These are phyloP conservation scores for Plicaturopsis crispa DNA, from an alignment of 768 basidiomycete genomes.

Conservation along the genomic window DNA sequence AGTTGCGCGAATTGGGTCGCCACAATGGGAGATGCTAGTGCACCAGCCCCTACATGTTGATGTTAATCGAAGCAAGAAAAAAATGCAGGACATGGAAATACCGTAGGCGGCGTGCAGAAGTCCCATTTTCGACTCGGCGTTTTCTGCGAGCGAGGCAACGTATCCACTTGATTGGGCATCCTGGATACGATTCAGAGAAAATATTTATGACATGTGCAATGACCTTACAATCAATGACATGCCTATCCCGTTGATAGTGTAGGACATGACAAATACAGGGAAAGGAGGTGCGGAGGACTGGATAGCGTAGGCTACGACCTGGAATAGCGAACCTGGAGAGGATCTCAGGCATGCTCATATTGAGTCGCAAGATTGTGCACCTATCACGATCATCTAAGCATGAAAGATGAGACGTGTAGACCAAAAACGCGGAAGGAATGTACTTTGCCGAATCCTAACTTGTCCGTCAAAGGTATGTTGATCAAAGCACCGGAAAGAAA, in stretches of 20 bases:
- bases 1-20: constrained; percentile 56
- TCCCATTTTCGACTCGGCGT: constrained; percentile 42
- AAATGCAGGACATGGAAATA: constrained; percentile 6
- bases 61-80: not conserved
- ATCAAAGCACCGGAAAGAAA: constrained; percentile 35
- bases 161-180: constrained; percentile 49
- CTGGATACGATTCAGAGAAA: constrained; percentile 23
- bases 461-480: constrained; percentile 39
- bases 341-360: not conserved
- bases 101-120: constrained; percentile 45
- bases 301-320: constrained; percentile 36
- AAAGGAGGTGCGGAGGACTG: constrained; percentile 44
- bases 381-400: constrained; percentile 31
- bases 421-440: not conserved
- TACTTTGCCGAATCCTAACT: constrained; percentile 39
- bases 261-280: constrained; percentile 38
- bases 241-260: constrained; percentile 42
- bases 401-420: not conserved
- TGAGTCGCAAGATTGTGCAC: constrained; percentile 10
- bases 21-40: constrained; percentile 49
- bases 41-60: constrained; percentile 27
- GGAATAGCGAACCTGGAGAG: constrained; percentile 35
- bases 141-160: constrained; percentile 37
- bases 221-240: constrained; percentile 28
- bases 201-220: too few relatives aligned